These are phyloP conservation scores for Royoungia palumana DNA, from an alignment of 768 basidiomycete species.

Conservation along the genomic window DNA sequence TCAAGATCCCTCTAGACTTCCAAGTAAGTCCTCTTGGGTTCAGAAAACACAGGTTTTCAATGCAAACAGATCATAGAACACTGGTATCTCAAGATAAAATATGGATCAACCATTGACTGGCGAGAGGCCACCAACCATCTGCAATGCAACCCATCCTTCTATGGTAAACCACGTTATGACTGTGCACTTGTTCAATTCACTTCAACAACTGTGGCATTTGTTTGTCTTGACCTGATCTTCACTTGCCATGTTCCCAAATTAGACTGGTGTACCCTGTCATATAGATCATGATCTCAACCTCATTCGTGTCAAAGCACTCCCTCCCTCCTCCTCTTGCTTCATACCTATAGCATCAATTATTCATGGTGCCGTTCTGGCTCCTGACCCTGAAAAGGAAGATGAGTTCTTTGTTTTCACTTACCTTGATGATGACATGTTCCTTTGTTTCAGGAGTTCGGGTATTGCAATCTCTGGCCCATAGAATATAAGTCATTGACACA, in stretches of 20 bases:
- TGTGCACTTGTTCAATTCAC: constrained; percentile 24
- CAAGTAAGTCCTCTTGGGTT: neutral
- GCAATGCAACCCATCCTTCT: too few species aligned
- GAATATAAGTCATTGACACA: too few species aligned
- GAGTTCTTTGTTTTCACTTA: too few species aligned
- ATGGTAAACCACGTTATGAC: too few species aligned
- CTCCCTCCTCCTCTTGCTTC: neutral
- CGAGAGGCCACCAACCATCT: constrained; percentile 25
- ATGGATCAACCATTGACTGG: constrained; percentile 31
- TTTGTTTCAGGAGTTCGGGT: too few species aligned
- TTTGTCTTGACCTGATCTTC: too few species aligned
- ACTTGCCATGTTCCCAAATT: too few species aligned
- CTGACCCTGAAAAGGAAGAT: too few species aligned
- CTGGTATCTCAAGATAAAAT: constrained; percentile 26
- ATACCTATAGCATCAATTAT: neutral
- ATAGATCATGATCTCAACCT: neutral
- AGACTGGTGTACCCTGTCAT: neutral
- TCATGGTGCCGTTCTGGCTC: neutral
- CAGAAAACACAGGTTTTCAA: too few species aligned
- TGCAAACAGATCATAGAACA: constrained; percentile 24
- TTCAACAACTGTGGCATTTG: too few species aligned
- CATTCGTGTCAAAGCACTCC: neutral
- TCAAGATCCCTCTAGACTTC: neutral
- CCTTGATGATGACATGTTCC: too few species aligned
- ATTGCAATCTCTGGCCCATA: too few species aligned